phyloP scores from a whole-genome alignment of 2,329 filamentous ascomycete genomes.

The Diplodia scrobiculata region DNA sequence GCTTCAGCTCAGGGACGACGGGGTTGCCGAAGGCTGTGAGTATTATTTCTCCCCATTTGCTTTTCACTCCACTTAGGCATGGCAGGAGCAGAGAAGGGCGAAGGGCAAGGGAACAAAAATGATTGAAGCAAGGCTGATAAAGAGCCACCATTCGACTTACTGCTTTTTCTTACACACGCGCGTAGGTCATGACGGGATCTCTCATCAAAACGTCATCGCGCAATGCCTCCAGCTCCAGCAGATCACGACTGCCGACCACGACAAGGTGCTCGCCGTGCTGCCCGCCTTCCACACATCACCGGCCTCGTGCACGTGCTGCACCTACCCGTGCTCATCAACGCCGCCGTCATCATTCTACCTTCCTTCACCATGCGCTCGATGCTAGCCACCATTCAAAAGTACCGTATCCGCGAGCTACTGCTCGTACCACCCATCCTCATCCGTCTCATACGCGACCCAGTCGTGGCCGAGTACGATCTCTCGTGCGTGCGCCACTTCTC shows the following conservation, averaged over 20 bases:
- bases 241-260: slow-evolving; percentile 55
- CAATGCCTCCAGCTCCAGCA: slow-evolving; percentile 63
- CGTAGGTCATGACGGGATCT: slow-evolving; percentile 56
- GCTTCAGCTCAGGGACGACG: slow-evolving; percentile 55
- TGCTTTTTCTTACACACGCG: neutral
- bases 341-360: slow-evolving; percentile 67
- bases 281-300: slow-evolving; percentile 64
- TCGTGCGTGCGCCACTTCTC: slow-evolving; percentile 59
- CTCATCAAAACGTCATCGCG: slow-evolving; percentile 58
- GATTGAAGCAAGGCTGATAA: no score
- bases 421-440: slow-evolving; percentile 65
- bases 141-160: no score
- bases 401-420: slow-evolving; percentile 59
- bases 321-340: slow-evolving; percentile 64
- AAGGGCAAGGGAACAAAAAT: no score
- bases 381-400: slow-evolving; percentile 56
- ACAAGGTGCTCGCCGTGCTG: slow-evolving; percentile 59
- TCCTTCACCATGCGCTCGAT: slow-evolving; percentile 64
- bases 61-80: neutral
- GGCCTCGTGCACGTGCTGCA: slow-evolving; percentile 66
- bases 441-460: slow-evolving; percentile 59
- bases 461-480: slow-evolving; percentile 60
- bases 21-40: slow-evolving; percentile 53
- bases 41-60: neutral
- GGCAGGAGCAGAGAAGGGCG: no score